phyloP scores from a whole-genome alignment of 2,329 filamentous ascomycete genomes.

The Neonectria ditissima region DNA sequence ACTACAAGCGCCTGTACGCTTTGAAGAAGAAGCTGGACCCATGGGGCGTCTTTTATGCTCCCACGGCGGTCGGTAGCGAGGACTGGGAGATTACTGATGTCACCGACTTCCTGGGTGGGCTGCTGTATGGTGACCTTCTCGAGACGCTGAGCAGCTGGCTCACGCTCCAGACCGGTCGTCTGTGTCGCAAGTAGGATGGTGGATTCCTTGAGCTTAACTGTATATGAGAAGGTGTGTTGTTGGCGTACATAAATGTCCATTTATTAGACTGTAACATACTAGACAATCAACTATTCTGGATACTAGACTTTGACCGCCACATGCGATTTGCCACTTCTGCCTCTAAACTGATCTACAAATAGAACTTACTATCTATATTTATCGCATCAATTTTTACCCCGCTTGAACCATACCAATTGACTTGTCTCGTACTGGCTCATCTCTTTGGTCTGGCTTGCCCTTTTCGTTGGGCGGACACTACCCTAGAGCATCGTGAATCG shows the following conservation, averaged over 20 bases:
- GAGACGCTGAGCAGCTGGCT: constrained; percentile 32
- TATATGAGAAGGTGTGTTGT: constrained; percentile 1
- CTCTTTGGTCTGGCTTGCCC: too few species aligned
- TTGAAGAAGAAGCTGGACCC: constrained; percentile 51
- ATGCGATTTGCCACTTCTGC: not conserved
- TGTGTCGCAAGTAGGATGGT: constrained; percentile 27
- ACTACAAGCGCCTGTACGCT: constrained; percentile 44
- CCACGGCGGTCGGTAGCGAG: constrained; percentile 34
- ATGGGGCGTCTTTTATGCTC: constrained; percentile 41
- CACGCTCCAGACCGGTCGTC: constrained; percentile 31
- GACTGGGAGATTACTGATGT: constrained; percentile 29
- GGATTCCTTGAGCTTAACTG: not conserved
- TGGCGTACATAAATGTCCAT: not conserved
- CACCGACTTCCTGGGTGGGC: constrained; percentile 11
- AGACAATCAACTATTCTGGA: not conserved
- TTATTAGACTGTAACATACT: not conserved
- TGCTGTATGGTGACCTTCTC: constrained; percentile 26
- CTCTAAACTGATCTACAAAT: not conserved
- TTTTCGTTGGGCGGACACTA: not conserved
- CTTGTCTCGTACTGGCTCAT: not conserved
- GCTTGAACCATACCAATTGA: not conserved
- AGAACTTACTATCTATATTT: not conserved
- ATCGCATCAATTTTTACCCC: not conserved
- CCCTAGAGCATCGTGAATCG: not conserved
- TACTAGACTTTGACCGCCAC: not conserved